Evolutionary conservation across 2,329 filamentous ascomycete genomes (phyloP).

Genomic region (Microsporum ferrugineum): DNA sequence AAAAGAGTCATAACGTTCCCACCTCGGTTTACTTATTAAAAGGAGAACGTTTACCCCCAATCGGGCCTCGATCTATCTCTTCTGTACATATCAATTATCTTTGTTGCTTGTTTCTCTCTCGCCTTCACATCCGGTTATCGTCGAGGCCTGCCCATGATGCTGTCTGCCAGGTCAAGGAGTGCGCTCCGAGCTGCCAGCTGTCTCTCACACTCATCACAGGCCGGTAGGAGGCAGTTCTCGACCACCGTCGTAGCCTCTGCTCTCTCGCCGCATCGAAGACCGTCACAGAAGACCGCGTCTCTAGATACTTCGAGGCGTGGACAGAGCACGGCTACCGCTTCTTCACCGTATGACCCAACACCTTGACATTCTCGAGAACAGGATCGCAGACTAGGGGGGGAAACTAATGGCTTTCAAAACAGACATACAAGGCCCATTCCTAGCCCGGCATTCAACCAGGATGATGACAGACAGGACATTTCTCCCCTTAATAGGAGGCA

Average conservation of each 20-base stretch:
- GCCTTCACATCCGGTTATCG: not conserved
- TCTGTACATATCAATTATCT: not conserved
- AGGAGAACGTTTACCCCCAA: not conserved
- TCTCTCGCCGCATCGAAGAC: constrained; percentile 37
- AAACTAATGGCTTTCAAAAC: constrained; percentile 15
- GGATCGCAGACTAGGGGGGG: not conserved
- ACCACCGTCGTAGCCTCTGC: constrained; percentile 35
- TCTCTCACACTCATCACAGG: constrained; percentile 29
- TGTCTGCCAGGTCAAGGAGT: constrained; percentile 40
- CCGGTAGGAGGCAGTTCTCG: constrained; percentile 34
- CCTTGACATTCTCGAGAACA: not conserved
- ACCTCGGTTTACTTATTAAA: not conserved
- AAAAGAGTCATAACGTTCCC: not conserved
- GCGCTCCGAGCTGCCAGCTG: constrained; percentile 37
- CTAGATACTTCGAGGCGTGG: constrained; percentile 29
- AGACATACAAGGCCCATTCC: constrained; percentile 50
- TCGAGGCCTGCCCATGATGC: constrained; percentile 32
- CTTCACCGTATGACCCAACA: constrained; percentile 42
- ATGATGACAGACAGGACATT: constrained; percentile 49
- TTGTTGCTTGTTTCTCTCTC: too few relatives aligned
- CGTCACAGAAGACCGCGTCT: constrained; percentile 24
- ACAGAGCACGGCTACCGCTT: constrained; percentile 40
- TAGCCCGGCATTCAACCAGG: constrained; percentile 49
- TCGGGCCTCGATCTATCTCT: not conserved
- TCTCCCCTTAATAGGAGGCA: constrained; percentile 55